Evolutionary conservation across 163 green algal genomes (phyloP), one percentile per base, ranked within the genome.

Genomic region (Botryococcus braunii): DNA sequence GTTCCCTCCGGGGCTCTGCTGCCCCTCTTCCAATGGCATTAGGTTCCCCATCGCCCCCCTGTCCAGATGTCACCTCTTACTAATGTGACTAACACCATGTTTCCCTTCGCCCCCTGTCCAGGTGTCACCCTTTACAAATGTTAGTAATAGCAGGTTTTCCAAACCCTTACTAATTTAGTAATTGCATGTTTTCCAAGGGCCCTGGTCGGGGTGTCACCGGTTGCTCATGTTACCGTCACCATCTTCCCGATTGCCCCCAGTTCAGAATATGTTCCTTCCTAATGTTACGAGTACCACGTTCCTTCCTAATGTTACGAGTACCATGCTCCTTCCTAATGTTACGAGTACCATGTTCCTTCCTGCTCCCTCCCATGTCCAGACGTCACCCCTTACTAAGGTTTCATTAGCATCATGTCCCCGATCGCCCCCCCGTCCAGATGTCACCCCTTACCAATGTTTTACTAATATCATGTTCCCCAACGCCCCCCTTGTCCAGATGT

Each of bases 1-100:
- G 23, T 11, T 29, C 3, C 48, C 63, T 1, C n/a, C 32, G 1
- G 56, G 32, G 11, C 23, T 66, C 34, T 9, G 11, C 56, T 69
- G 60, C 1, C 49, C 69, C 27, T 34, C 34, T 31, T 55, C 41
- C 35, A 66, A 38, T 9, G 27, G 39, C 38, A 77, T 67, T 7
- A 81, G 32, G 39, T 78, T 83, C 8, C 76, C 76, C 70, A 85
- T 79, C n/a, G 37, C 76, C 5, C 76, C 76, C 41, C 61, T 74
- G 68, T 27, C 17, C 17, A 17, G 17, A 55, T 55, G 46, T 27
- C 17, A 17, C 46, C 21, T 21, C 17, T 55, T 21, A 55, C 46
- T 21, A 55, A 55, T 27, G 21, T 17, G 46, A 29, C 21, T 17
- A 21, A 21, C 50, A 60, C 3, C 6, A 7, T 65, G 31, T 40